Evolutionary conservation across 257 asterid species (phyloP).

Genomic region (Fraxinus americana): DNA sequence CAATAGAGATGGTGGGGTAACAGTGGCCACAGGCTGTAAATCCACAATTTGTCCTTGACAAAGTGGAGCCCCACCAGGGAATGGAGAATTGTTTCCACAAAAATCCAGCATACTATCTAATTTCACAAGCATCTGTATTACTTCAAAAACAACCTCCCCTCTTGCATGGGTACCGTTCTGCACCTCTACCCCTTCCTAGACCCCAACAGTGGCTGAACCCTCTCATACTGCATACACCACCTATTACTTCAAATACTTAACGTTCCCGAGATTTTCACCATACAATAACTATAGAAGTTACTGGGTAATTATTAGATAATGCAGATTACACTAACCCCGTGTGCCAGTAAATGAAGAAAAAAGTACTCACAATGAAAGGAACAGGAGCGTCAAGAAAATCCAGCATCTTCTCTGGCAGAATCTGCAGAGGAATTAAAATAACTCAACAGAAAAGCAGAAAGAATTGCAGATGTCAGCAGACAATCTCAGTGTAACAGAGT

Average conservation of each 20-base stretch:
- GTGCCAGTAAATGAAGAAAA: background rate
- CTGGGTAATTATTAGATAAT: background rate
- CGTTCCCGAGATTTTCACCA: background rate
- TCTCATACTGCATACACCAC: background rate
- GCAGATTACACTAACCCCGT: background rate
- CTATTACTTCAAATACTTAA: background rate
- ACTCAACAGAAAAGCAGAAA: conserved; percentile 10
- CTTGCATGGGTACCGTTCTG: background rate
- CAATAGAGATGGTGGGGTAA: background rate
- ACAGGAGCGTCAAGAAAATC: conserved; percentile 98
- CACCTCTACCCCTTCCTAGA: background rate
- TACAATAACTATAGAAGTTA: background rate
- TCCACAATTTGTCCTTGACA: background rate
- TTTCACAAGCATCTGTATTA: background rate
- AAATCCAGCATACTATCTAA: background rate
- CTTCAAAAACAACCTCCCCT: background rate
- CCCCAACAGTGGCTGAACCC: background rate
- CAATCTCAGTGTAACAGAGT: background rate
- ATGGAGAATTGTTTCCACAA: background rate
- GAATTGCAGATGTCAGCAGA: conserved; percentile 22
- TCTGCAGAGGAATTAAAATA: conserved; percentile 46
- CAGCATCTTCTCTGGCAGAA: conserved; percentile 88
- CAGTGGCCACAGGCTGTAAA: background rate
- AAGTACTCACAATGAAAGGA: conserved; percentile 83
- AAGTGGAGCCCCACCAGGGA: background rate